phyloP scores from a whole-genome alignment of 805 yeast genomes.

The Saturnispora ahearnii region DNA sequence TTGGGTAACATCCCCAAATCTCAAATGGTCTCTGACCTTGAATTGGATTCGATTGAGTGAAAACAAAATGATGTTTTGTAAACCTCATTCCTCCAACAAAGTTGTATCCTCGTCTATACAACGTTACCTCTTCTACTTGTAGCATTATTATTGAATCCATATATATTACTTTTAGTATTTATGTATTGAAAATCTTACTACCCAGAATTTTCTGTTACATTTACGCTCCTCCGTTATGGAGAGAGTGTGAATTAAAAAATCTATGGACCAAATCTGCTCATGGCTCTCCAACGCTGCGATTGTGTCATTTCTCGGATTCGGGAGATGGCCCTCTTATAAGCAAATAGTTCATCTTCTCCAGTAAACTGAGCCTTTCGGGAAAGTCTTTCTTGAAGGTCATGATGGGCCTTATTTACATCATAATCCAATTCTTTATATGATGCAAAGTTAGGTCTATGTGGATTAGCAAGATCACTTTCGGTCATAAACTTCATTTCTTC shows the following conservation, averaged over 20 bases:
- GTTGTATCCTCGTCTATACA: conserved; percentile 49
- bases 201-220: background rate
- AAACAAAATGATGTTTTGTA: conserved; percentile 70
- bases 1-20: conserved; percentile 88
- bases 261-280: conserved; percentile 24
- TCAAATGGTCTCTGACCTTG: conserved; percentile 37
- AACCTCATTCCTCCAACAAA: conserved; percentile 55
- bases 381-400: conserved; percentile 29
- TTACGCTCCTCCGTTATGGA: background rate
- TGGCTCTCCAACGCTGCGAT: conserved; percentile 37
- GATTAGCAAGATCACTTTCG: conserved; percentile 47
- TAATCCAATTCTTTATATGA: conserved; percentile 45
- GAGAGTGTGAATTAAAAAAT: background rate
- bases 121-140: conserved; percentile 36
- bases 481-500: conserved; percentile 66
- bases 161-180: background rate
- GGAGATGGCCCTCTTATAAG: conserved; percentile 62
- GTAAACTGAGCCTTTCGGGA: conserved; percentile 49
- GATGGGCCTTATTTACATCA: conserved; percentile 15
- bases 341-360: conserved; percentile 71
- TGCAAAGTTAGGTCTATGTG: conserved; percentile 62
- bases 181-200: background rate
- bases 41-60: conserved; percentile 28
- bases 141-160: conserved; percentile 54
- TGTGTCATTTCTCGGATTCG: conserved; percentile 38